Conservation (phyloP, 1,284 basidiomycete species). For the Vanrija sp. region DNA sequence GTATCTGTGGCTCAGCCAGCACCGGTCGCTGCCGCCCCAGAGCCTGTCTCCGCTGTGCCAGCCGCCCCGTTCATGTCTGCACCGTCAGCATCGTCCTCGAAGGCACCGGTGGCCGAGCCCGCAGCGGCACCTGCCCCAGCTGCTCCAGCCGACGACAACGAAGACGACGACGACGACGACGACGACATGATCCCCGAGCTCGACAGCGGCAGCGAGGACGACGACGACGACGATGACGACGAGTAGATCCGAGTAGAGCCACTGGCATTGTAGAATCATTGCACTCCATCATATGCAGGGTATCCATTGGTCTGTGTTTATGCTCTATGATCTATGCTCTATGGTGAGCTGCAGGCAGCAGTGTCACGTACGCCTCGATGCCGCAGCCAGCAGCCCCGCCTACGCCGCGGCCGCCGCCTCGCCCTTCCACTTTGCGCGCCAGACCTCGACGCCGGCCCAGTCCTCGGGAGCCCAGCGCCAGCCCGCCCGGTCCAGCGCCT, state of each 20-base stretch:
- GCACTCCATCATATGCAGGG: background rate
- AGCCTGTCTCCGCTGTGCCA: background rate
- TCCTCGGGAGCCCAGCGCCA: slow-evolving; percentile 45
- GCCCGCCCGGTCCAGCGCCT: slow-evolving; percentile 59
- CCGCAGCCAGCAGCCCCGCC: no score
- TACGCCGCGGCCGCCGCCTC: no score
- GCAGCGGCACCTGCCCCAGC: background rate
- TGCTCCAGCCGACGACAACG: slow-evolving; percentile 18
- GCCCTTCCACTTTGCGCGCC: slow-evolving; percentile 28
- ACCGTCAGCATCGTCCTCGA: background rate
- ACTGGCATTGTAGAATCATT: background rate
- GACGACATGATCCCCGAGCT: slow-evolving; percentile 56
- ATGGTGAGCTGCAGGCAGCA: background rate
- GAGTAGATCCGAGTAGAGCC: slow-evolving; percentile 14
- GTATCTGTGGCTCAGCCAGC: background rate
- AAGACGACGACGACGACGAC: slow-evolving; percentile 55
- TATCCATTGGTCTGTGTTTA: background rate
- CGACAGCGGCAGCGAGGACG: slow-evolving; percentile 50
- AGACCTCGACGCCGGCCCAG: slow-evolving; percentile 47
- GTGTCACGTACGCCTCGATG: background rate
- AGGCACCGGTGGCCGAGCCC: background rate
- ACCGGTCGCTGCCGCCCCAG: background rate
- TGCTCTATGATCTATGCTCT: background rate
- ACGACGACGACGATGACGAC: slow-evolving; percentile 45
- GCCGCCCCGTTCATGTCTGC: slow-evolving; percentile 16